Evolutionary conservation across 768 basidiomycete species (phyloP), one percentile per base, ranked within the genome.

Genomic region (Termitomyces sp.): DNA sequence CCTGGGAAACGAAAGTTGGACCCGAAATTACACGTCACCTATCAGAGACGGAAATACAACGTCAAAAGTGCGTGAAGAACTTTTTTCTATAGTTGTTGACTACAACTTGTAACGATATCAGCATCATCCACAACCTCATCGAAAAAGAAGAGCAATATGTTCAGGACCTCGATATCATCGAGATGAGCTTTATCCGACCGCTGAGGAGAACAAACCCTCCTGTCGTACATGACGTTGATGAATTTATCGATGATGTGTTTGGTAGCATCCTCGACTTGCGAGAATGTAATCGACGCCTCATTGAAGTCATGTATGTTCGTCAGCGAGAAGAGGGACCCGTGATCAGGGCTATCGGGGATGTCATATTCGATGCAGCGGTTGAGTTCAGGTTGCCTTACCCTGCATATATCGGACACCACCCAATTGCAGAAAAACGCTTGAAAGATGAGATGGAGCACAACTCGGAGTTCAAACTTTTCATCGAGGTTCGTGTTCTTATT

Each of bases 321-420:
- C 93, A 98, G 68, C 88, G 74, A 61, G 94, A 97, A 68, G 88
- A 95, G 60, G 83, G 82, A 0, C 88, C 90, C 0, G 82, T 97
- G 53, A 91, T 98, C 36, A 81, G 86, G 60, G 80, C 82, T 42
- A 90, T 98, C 24, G 95, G 96, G 0, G 94, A 96, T 66, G 83
- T 97, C 47, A 93, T 96, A 69, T 76, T 97, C 39, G 83, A 88
- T 27, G 88, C 90, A 6, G 95, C 94, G 0, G 84, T 90, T 5
- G 91, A 95, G 65, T 97, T 97, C 75, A 82, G 91, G 43, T 76
- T 86, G 36, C 87, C 88, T 2, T 98, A 98, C 68, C 91, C 93
- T 2, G 81, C 81, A 6, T 97, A 95, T 64, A 82, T 93, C 34
- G 92, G 91, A 1, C 87, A 91, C 70, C 80, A 93, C 44, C 93